These are phyloP conservation scores for Tolypocladium endophyticum DNA, from an alignment of 2,329 filamentous ascomycete genomes.

Conservation along the genomic window DNA sequence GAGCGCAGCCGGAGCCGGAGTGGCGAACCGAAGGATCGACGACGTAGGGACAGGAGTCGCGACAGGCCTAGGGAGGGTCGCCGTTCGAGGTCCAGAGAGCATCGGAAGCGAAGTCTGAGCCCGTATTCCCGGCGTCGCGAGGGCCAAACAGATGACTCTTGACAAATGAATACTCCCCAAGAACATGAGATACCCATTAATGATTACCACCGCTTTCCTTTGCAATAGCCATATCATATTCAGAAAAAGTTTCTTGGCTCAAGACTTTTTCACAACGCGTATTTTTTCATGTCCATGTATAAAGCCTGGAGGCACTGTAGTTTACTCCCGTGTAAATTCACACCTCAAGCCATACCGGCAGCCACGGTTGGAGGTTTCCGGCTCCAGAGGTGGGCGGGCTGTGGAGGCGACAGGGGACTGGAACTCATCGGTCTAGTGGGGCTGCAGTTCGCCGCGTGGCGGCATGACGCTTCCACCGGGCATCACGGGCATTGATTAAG, in stretches of 20 bases:
- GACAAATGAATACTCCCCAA: background rate
- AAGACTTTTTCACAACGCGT: background rate
- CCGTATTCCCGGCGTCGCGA: background rate
- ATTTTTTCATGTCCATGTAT: background rate
- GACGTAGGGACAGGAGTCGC: slow-evolving; percentile 6
- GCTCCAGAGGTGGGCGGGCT: background rate
- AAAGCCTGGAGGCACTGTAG: no score
- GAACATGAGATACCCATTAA: background rate
- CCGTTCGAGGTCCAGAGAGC: slow-evolving; percentile 11
- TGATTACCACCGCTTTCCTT: no score
- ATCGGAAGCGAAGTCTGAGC: slow-evolving; percentile 5
- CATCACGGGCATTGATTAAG: no score
- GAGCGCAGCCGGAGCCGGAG: slow-evolving; percentile 9
- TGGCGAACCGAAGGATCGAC: slow-evolving; percentile 1
- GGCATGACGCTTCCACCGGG: background rate
- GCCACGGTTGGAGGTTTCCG: background rate
- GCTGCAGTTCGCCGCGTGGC: background rate
- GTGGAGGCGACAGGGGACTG: background rate
- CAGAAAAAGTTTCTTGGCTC: background rate
- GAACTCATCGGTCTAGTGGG: background rate
- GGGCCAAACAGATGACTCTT: background rate
- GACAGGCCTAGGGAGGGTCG: slow-evolving; percentile 12
- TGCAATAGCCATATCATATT: background rate
- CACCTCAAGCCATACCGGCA: no score
- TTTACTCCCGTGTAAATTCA: no score